A percentile compares a stretch with the other conserved stretches of the same genome.
phyloP scores from a whole-genome alignment of 139 green algal species.

The Gonium pectorale region DNA sequence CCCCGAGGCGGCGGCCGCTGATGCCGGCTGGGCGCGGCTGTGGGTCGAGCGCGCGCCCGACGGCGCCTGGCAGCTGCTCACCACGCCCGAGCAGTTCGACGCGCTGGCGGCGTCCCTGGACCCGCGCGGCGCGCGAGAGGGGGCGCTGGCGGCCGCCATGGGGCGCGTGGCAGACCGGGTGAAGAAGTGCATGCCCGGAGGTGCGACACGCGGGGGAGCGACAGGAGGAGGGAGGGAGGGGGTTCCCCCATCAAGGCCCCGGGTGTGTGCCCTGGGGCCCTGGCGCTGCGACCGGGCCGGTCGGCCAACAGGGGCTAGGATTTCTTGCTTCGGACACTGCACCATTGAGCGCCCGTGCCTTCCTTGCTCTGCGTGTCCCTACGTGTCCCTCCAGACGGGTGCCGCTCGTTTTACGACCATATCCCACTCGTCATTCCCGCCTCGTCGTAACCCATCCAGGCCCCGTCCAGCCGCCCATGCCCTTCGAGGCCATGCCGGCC shows the following conservation, averaged over 20 bases:
- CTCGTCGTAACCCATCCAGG: too few species aligned
- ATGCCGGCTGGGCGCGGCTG: slow-evolving; percentile 44
- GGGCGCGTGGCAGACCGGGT: slow-evolving; percentile 25
- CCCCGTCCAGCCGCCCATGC: neutral
- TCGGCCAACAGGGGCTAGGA: too few species aligned
- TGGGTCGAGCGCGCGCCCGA: slow-evolving; percentile 61
- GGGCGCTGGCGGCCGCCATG: slow-evolving; percentile 45
- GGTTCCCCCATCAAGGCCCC: too few species aligned
- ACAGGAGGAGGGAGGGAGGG: too few species aligned
- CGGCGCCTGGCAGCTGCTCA: slow-evolving; percentile 64
- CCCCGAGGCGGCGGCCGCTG: slow-evolving; percentile 18
- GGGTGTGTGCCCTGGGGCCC: too few species aligned
- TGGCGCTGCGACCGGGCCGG: too few species aligned
- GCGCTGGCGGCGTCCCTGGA: slow-evolving; percentile 68
- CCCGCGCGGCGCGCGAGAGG: slow-evolving; percentile 68
- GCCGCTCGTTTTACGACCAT: too few species aligned
- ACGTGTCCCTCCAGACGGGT: too few species aligned
- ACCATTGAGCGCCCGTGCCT: too few species aligned
- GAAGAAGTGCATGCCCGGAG: slow-evolving; percentile 41
- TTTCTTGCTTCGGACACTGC: too few species aligned
- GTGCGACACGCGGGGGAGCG: neutral
- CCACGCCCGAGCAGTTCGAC: slow-evolving; percentile 58
- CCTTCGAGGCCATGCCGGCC: neutral
- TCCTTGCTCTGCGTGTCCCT: too few species aligned
- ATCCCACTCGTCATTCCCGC: too few species aligned